These are phyloP conservation scores for Phytophthora quininea DNA, from an alignment of 352 stramenopile species.

Conservation along the genomic window DNA sequence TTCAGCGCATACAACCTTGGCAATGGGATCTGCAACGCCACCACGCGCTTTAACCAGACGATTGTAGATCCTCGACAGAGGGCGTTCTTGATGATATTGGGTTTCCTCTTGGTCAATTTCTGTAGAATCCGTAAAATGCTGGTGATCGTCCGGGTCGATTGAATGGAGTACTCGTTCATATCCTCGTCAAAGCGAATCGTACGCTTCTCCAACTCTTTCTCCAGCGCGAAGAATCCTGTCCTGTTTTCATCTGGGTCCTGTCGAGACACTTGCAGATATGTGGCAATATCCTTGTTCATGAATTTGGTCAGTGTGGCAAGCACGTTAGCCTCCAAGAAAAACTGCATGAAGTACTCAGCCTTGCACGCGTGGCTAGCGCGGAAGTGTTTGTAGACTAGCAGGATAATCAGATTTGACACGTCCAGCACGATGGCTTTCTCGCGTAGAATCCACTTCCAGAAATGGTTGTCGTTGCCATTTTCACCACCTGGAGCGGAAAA, in stretches of 20 bases:
- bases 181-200: constrained; percentile 71
- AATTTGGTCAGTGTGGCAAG: constrained; percentile 82
- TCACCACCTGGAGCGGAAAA: constrained; percentile 49
- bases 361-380: constrained; percentile 76
- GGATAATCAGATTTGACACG: constrained; percentile 63
- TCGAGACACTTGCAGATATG: constrained; percentile 75
- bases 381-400: constrained; percentile 83
- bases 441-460: constrained; percentile 85
- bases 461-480: constrained; percentile 60
- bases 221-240: constrained; percentile 61
- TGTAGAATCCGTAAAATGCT: constrained; percentile 81
- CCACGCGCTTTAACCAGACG: constrained; percentile 83
- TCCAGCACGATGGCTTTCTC: constrained; percentile 84
- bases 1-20: constrained; percentile 81
- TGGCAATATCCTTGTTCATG: constrained; percentile 86
- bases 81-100: constrained; percentile 84
- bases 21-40: constrained; percentile 68
- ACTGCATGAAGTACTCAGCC: constrained; percentile 81
- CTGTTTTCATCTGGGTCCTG: constrained; percentile 58
- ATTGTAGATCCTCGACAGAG: constrained; percentile 78
- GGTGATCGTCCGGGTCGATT: constrained; percentile 74
- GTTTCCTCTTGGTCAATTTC: constrained; percentile 86
- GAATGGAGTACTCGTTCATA: constrained; percentile 71
- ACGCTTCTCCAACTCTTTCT: constrained; percentile 65
- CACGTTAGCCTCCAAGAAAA: constrained; percentile 79